Base-by-base conservation (phyloP, 305 asterid species). In the Salvia sclarea region DNA sequence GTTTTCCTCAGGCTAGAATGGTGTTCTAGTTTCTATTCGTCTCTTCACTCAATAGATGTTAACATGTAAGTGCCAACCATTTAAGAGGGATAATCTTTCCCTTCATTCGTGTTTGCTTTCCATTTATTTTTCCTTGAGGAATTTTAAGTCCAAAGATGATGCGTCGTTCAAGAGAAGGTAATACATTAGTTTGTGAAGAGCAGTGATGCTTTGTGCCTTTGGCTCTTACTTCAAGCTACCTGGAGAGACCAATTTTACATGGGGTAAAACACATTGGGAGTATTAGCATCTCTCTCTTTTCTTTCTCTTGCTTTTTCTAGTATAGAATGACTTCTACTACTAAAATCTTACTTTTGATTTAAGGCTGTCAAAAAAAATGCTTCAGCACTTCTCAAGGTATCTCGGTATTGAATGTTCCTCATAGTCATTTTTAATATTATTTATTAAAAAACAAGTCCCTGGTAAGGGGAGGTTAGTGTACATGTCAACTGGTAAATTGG, bases 401-500 rank as follows among this genome's bases (percentile, higher is more conserved):
- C 83, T 83, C 28, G 89, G 92, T 87, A 86, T 81, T 80, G 80
- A 76, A 73, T 74, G 64, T 85, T 79, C 66, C 75, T 79, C 79
- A 35, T 76, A 76, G 73, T 79, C 78, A 70, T 71, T 80, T 41
- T 80, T 76, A 28, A 67, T 79, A 48, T 77, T 64, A 47, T 79
- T 77, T 61, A 62, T 70, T 59, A 71, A 76, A 80, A 73, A 82
- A 41, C 79, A 75, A 64, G 31, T 81, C 98, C 98, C 99, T 88
- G 98, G 97, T 94, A 89, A 94, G 99, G 97, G 96, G 98, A 82
- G 73, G 85, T 79, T 88, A 89, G 93, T 80, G 69, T 84, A 76
- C 78, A 50, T 83, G 76, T 83, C 83, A 75, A 87, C 81, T 84
- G 96, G 92, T 94, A 85, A 82, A 81, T 80, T 84, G 85, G 87